Base-by-base conservation (phyloP, 768 basidiomycete genomes). In the Xerocomus potaroensis region DNA sequence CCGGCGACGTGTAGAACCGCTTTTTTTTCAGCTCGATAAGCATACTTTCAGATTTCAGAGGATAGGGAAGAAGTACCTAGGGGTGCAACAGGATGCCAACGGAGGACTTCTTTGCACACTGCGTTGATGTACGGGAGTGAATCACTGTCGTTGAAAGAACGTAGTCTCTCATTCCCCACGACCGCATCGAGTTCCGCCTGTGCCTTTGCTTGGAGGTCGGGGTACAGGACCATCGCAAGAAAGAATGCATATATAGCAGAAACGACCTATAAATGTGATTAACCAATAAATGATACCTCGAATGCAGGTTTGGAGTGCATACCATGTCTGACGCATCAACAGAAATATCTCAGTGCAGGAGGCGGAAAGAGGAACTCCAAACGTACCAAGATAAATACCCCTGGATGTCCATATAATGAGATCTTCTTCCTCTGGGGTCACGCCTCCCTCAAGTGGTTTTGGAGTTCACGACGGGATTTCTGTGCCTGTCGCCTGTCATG, bases 281-380 rank as follows among this genome's bases (percentile, higher is more conserved):
- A 4, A 14, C 45, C n/a, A n/a, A n/a, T 10, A 39, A n/a, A 1
- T 5, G 29, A 65, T 1, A 75, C 15, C 14, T 6, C 1, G 72
- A 60, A n/a, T n/a, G 68, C 71, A 44, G 73, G 58, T 4, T 75
- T 68, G n/a, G 66, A 29, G 14, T 1, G 23, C 5, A 4, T 45
- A 57, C 57, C 39, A 78, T 79, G 51, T 80, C 78, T 0, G 77
- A 73, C 8, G 72, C 77, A 43, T 71, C 61, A 49, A 30, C 3
- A 15, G 35, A 41, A 8, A 15, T 5, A n/a, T 4, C n/a, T 50
- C 15, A 43, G 14, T 7, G 34, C 5, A n/a, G 10, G 15, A 22
- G 30, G 8, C 1, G 3, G 10, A 32, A 14, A 3, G 1, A 15
- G 12, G 30, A 36, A 14, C n/a, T n/a, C 11, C 11, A 23, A 2